Evolutionary conservation across 768 basidiomycete genomes (phyloP), one percentile per base, ranked within the genome.

Genomic region (Rickenella mellea): DNA sequence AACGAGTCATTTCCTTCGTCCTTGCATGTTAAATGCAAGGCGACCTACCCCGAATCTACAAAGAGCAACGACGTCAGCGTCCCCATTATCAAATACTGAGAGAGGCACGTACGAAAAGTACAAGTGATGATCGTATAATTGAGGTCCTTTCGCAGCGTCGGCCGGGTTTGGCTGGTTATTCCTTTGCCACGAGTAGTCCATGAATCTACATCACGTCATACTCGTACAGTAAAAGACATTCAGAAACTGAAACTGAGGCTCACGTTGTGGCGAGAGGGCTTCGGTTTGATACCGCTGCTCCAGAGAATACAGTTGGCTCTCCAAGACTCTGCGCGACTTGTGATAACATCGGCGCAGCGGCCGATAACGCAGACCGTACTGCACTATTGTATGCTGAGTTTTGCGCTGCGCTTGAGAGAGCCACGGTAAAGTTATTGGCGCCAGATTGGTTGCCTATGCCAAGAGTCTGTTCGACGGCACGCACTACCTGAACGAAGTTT

Each of bases 161-260:
- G 78, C 76, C 11, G 86, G 86, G 53, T 89, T 89, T 5, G 81
- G 11, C 14, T 76, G 81, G 57, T 74, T 68, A 51, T 80, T 69
- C 55, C 66, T 58, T 52, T 89, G 86, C 86, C 86, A 89, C 45
- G 74, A 76, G 37, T 83, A 53, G 49, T 89, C 83, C 83, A 87
- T 87, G 55, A 86, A 86, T 49, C 84, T 88, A 31, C 6, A 24
- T 33, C 40, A 40, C 19, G 40, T 21, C 11, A 46, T n/a, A n/a
- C n/a, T 21, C 2, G 14, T 8, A 29, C 19, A 39, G 6, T 30
- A 45, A 14, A 40, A 20, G n/a, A n/a, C 21, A 36, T 6, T 31
- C 42, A n/a, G 38, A 22, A n/a, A 9, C 6, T 5, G 21, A 7
- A 19, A 2, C 1, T 37, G 14, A 7, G 15, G n/a, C 25, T 5